A percentile compares a stretch with the other conserved stretches of the same genome.
These are phyloP conservation scores for Clitopilus passeckerianus DNA, from an alignment of 768 basidiomycete genomes.

Conservation along the genomic window DNA sequence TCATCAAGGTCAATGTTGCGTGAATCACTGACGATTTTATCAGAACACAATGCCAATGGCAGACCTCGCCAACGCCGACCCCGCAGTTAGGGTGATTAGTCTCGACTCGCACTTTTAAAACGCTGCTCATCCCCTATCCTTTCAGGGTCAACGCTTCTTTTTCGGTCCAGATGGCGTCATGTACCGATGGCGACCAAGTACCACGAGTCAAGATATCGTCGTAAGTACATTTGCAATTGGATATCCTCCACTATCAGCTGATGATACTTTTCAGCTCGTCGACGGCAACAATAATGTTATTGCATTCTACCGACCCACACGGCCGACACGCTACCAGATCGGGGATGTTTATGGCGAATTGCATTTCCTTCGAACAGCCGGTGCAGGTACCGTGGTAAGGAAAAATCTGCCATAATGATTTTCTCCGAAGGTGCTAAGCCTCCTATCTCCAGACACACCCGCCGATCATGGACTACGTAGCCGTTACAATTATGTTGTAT, in stretches of 20 bases:
- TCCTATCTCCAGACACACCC: conserved; percentile 66
- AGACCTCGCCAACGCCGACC: conserved; percentile 73
- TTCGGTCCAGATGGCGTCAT: conserved; percentile 78
- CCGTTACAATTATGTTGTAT: conserved; percentile 81
- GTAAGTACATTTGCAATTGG: conserved; percentile 32
- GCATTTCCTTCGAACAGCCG: conserved; percentile 75
- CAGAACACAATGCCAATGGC: conserved; percentile 78
- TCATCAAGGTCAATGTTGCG: conserved; percentile 8
- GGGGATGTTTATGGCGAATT: conserved; percentile 86
- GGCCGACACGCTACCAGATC: conserved; percentile 76
- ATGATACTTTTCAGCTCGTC: conserved; percentile 49
- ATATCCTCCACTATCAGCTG: conserved; percentile 11
- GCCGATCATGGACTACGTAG: conserved; percentile 87
- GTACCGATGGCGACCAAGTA: conserved; percentile 77
- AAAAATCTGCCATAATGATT: conserved; percentile 12
- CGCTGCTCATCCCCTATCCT: conserved; percentile 5
- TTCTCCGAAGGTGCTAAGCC: conserved; percentile 9
- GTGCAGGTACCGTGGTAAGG: conserved; percentile 77
- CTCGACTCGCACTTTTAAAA: conserved; percentile 7
- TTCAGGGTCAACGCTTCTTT: conserved; percentile 63
- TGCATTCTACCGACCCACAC: conserved; percentile 76
- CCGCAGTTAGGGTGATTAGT: conserved; percentile 50
- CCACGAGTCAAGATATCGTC: conserved; percentile 51
- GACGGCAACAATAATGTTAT: conserved; percentile 66
- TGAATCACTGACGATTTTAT: conserved; percentile 21